Conservation (phyloP, 2,329 filamentous ascomycete genomes). For the Bretziella fagacearum region DNA sequence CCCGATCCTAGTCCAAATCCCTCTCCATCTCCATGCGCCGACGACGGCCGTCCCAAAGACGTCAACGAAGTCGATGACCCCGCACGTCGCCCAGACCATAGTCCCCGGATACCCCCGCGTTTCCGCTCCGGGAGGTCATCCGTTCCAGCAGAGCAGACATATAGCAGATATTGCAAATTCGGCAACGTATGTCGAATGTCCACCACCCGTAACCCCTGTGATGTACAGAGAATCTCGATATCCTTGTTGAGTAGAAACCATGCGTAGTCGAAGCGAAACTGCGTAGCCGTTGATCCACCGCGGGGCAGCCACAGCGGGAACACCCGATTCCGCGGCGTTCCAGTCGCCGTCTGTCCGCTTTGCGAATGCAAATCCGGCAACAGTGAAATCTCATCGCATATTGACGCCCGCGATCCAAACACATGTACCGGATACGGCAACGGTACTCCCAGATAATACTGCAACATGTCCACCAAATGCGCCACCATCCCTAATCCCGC, state of each 20-base stretch:
- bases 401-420: slow-evolving; percentile 56
- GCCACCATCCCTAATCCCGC: slow-evolving; percentile 70
- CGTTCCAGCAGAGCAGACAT: slow-evolving; percentile 67
- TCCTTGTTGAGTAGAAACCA: slow-evolving; percentile 96
- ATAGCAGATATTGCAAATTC: slow-evolving; percentile 84
- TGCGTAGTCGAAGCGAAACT: slow-evolving; percentile 88
- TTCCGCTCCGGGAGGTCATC: slow-evolving; percentile 45
- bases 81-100: slow-evolving; percentile 23
- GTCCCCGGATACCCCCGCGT: slow-evolving; percentile 41
- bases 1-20: no score
- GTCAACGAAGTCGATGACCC: not conserved
- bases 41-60: not conserved
- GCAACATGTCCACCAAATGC: slow-evolving; percentile 56
- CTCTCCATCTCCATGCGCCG: no score
- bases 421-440: slow-evolving; percentile 65
- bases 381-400: slow-evolving; percentile 56
- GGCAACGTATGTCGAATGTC: slow-evolving; percentile 86
- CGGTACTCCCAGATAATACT: slow-evolving; percentile 63
- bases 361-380: slow-evolving; percentile 27
- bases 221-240: slow-evolving; percentile 52
- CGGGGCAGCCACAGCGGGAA: slow-evolving; percentile 63
- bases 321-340: slow-evolving; percentile 35
- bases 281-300: slow-evolving; percentile 45
- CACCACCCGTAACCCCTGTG: slow-evolving; percentile 59
- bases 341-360: slow-evolving; percentile 14